Evolutionary conservation across 2,329 filamentous ascomycete genomes (phyloP), one percentile per base, ranked within the genome.

Genomic region (Ceratocystis diversiconidia): DNA sequence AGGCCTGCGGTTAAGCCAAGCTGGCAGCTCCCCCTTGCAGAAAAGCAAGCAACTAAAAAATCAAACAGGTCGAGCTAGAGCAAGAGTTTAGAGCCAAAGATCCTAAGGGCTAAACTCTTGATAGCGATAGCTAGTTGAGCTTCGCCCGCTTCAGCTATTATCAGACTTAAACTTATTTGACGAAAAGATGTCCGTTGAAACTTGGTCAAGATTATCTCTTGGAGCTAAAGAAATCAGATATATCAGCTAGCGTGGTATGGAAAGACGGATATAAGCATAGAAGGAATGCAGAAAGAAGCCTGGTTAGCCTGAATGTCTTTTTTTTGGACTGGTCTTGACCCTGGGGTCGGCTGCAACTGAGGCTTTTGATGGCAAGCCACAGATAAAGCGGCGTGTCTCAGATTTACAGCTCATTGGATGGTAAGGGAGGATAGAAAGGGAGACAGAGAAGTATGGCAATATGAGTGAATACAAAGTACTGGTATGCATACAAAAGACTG

Each of bases 1-100:
- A 61, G 25, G 32, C 19, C 55, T 28, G 28, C 55, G 55, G 55
- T n/a, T 32, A 59, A 30, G 55, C 55, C 28, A 32, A 59, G 55
- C 12, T 59, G 55, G 25, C 25, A 59, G 55, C n/a, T 19, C 55
- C 52, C 36, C 28, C 55, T 59, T 59, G 55, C 55, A 59, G 55
- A 19, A 41, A 59, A 59, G 28, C 25, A 59, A n/a, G 5, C 55
- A 19, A n/a, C 55, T 59, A 59, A 59, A 25, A 36, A 59, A 25
- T n/a, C 48, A 10, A 59, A 2, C n/a, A 36, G 4, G 17, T 10
- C n/a, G 19, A 44, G 32, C 28, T 44, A 59, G 55, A 30, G 55
- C 55, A 15, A 36, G 15, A 36, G 28, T 28, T 36, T n/a, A n/a
- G 15, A 19, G 28, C 55, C 17, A 32, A 22, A 7, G 28, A 36